Evolutionary conservation across 2,329 filamentous ascomycete species (phyloP).

Genomic region (Leptographium procerum): DNA sequence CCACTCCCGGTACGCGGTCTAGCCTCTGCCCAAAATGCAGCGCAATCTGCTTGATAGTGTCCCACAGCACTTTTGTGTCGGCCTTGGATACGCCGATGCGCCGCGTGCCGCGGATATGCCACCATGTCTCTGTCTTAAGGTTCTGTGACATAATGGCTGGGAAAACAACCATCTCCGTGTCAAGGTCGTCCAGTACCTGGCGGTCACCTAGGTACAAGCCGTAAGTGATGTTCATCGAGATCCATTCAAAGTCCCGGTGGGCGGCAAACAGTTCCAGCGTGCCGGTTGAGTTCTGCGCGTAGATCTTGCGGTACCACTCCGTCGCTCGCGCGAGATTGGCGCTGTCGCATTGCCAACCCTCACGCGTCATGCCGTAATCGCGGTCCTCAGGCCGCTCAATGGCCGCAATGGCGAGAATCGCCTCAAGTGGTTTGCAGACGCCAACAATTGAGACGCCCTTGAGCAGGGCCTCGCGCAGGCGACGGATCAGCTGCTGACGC

Average conservation of each 20-base stretch:
- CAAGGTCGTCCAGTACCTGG: constrained; percentile 38
- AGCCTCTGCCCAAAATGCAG: constrained; percentile 14
- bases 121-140: constrained; percentile 36
- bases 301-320: constrained; percentile 45
- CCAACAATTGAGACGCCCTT: constrained; percentile 48
- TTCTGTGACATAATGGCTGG: constrained; percentile 48
- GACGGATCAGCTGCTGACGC: constrained; percentile 35
- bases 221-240: constrained; percentile 44
- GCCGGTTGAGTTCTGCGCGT: constrained; percentile 33
- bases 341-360: constrained; percentile 46
- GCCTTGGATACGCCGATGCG: constrained; percentile 33
- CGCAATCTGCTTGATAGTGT: constrained; percentile 14
- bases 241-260: constrained; percentile 33
- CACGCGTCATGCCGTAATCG: constrained; percentile 41
- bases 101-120: constrained; percentile 41
- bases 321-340: constrained; percentile 40
- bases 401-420: constrained; percentile 42
- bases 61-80: constrained; percentile 26
- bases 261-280: constrained; percentile 24
- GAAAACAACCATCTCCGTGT: constrained; percentile 43
- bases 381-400: constrained; percentile 42
- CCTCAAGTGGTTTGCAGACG: constrained; percentile 51
- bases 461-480: constrained; percentile 45
- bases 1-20: constrained; percentile 17
- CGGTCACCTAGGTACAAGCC: constrained; percentile 47